These are phyloP conservation scores for Mucuna pruriens DNA, from an alignment of 306 rosid species.

Conservation along the genomic window DNA sequence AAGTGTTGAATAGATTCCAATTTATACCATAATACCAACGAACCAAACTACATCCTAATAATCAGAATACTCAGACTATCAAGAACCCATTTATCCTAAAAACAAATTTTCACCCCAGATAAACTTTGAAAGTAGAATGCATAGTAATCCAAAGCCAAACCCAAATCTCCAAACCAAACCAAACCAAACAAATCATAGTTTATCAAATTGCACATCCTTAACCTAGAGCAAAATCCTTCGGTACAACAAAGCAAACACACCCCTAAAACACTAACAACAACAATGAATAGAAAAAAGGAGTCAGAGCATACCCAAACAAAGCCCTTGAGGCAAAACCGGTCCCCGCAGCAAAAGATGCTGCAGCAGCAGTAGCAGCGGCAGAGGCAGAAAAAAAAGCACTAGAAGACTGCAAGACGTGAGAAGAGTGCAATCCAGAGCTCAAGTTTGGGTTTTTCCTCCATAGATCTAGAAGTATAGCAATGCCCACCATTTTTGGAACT, in stretches of 20 bases:
- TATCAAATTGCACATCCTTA: neutral
- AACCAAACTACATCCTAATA: neutral
- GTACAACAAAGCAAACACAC: neutral
- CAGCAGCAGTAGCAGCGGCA: conserved; percentile 45
- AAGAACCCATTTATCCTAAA: neutral
- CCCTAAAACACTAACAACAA: neutral
- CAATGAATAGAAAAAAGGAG: neutral
- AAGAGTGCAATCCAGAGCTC: conserved; percentile 41
- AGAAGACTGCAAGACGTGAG: conserved; percentile 54
- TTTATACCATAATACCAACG: neutral
- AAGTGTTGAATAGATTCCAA: conserved; percentile 1
- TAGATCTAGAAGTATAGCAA: conserved; percentile 76
- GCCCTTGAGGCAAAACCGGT: conserved; percentile 67
- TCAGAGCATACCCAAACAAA: conserved; percentile 61
- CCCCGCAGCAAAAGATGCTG: conserved; percentile 66
- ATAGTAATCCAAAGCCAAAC: neutral
- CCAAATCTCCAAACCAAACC: conserved; percentile 19
- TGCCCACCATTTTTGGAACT: conserved; percentile 68
- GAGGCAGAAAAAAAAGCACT: conserved; percentile 67
- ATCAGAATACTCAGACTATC: neutral
- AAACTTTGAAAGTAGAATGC: conserved; percentile 1
- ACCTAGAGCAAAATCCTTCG: neutral
- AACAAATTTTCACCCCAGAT: neutral
- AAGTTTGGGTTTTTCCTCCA: conserved; percentile 61
- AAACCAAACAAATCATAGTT: neutral